Evolutionary conservation across 2,329 filamentous ascomycete genomes (phyloP).

Genomic region (Penicillium glabrum): DNA sequence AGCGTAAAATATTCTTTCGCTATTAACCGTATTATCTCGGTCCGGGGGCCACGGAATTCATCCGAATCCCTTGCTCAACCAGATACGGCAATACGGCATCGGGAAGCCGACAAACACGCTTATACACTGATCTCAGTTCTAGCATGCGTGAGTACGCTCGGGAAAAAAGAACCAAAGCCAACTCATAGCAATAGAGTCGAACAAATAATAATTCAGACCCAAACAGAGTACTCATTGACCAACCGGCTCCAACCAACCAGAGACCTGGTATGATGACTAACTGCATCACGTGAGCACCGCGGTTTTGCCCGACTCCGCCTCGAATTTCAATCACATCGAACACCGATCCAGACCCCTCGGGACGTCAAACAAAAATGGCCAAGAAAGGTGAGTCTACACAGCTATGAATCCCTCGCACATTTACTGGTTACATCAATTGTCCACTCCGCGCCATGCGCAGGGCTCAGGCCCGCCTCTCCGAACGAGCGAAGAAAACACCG

Average conservation of each 20-base stretch:
- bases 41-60: neutral
- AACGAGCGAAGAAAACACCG: neutral
- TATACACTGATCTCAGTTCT: neutral
- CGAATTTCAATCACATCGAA: conserved; percentile 16
- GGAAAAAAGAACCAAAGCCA: neutral
- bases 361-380: conserved; percentile 23
- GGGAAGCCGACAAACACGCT: neutral
- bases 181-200: no score
- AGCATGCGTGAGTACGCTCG: neutral
- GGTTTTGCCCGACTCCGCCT: conserved; percentile 13
- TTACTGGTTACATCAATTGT: neutral
- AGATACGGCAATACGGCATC: neutral
- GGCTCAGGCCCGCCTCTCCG: neutral
- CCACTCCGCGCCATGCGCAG: neutral
- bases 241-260: neutral
- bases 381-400: conserved; percentile 17
- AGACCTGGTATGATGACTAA: conserved; percentile 2
- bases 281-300: conserved; percentile 6
- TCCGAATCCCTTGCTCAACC: neutral
- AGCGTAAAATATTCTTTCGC: neutral
- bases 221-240: neutral
- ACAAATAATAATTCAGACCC: neutral
- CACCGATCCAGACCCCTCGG: conserved; percentile 9
- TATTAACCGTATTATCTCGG: neutral
- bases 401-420: neutral